phyloP scores from a whole-genome alignment of 352 stramenopile species.

The Phytophthora niederhauseri region DNA sequence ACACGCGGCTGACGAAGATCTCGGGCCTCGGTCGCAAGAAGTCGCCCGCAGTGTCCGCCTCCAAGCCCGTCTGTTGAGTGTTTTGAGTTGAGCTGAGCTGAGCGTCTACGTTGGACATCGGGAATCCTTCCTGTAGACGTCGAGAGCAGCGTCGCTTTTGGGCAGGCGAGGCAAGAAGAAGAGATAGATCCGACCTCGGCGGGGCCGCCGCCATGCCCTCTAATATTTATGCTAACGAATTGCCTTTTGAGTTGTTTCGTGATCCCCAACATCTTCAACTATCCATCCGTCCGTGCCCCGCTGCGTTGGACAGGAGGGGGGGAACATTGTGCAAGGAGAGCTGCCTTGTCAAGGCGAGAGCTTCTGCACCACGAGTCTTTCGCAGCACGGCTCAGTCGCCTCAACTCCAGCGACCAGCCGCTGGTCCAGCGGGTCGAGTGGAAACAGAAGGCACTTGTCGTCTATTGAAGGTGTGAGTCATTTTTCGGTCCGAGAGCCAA shows the following conservation, averaged over 20 bases:
- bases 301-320: conserved; percentile 8
- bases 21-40: conserved; percentile 44
- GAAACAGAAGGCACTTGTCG: conserved; percentile 19
- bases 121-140: conserved; percentile 25
- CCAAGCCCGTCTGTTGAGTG: conserved; percentile 17
- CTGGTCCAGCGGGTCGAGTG: conserved; percentile 12
- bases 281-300: not conserved
- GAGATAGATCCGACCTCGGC: conserved; percentile 11
- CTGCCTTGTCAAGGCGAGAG: not conserved
- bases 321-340: conserved; percentile 6
- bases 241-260: conserved; percentile 17
- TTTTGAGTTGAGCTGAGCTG: not conserved
- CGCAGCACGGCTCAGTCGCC: not conserved
- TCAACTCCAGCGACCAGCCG: conserved; percentile 19
- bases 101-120: conserved; percentile 28
- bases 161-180: conserved; percentile 10
- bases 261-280: conserved; percentile 14
- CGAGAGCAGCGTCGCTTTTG: conserved; percentile 1
- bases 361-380: no score
- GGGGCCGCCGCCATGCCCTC: not conserved
- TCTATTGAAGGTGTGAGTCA: conserved; percentile 29
- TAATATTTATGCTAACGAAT: conserved; percentile 43
- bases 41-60: not conserved
- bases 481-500: not conserved
- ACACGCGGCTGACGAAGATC: conserved; percentile 54